Evolutionary conservation across 805 yeast species (phyloP), one percentile per base, ranked within the genome.

Genomic region (Myxozyma neotropica): DNA sequence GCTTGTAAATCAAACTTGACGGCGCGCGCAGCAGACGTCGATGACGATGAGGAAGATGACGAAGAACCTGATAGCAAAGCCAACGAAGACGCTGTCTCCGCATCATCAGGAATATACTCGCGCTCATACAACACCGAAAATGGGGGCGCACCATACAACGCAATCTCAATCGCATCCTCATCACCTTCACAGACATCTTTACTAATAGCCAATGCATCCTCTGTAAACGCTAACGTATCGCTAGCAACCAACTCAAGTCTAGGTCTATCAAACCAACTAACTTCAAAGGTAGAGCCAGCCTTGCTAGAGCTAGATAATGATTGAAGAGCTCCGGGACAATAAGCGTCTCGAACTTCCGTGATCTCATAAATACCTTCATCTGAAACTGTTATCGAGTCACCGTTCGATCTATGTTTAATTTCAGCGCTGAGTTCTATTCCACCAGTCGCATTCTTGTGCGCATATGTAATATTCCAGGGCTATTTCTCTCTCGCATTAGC

Each of bases 11-110:
- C 65, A 27, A 57, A 52, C 43, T 39, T 21, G 33, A 26, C 36
- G 21, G 55, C 31, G 31, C 46, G 27, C 12, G 27, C 10, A 21
- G 44, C 17, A 1, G 19, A 53, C 17, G 19, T 31, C 35, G 19
- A 13, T 21, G 35, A 56, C 21, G 91, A 74, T 44, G 17, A n/a
- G n/a, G n/a, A n/a, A n/a, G 19, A 13, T 21, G 35, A 56, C 21
- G 91, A 74, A 24, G 17, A 19, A 6, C 48, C 31, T n/a, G 81
- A 73, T 64, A 89, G 89, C 24, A 93, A 92, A 0, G 85, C 6
- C 33, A 29, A 78, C 4, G 81, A n/a, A 33, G 45, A 23, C 36
- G 40, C 15, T 72, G 2, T n/a, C n/a, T n/a, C 71, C 64, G 29
- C 12, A n/a, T 48, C 45, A 31, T 40, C 19, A 4, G 40, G 15